Conservation (phyloP, 208 protist genomes). For the Leishmania arabica region DNA sequence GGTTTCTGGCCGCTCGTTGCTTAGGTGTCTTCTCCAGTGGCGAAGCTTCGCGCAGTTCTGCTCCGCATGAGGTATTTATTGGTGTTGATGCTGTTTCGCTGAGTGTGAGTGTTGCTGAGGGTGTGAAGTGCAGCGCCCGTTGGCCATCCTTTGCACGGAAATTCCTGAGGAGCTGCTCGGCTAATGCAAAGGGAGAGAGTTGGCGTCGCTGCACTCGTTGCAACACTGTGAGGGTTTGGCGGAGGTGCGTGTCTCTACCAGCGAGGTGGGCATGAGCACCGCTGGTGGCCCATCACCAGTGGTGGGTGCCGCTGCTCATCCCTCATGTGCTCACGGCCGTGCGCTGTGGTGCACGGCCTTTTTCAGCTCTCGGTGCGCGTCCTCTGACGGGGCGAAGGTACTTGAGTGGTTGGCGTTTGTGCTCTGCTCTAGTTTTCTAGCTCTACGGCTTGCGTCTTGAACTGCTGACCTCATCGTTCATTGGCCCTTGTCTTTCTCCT, state of each 20-base stretch:
- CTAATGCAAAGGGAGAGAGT: neutral
- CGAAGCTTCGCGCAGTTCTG: no score
- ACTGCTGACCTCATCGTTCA: neutral
- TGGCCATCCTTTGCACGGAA: neutral
- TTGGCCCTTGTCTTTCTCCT: neutral
- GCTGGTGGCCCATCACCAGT: neutral
- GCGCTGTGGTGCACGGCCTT: accelerated
- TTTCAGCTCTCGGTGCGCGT: neutral
- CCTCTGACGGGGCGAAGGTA: neutral
- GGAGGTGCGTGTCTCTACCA: neutral
- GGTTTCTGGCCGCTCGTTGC: neutral
- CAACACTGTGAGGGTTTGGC: neutral
- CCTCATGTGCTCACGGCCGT: neutral
- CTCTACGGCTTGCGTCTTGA: neutral
- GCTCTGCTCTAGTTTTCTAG: neutral
- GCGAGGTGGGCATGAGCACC: neutral
- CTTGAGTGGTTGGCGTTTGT: neutral
- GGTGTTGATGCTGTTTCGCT: no score
- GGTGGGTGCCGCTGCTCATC: neutral
- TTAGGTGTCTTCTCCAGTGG: neutral
- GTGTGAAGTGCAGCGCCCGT: no score
- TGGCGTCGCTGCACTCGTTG: neutral
- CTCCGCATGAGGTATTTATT: no score
- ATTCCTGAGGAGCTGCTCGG: neutral
- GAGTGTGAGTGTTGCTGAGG: no score